These are phyloP conservation scores for Corynascus novoguineensis DNA, from an alignment of 495 filamentous ascomycete genomes.

Conservation along the genomic window DNA sequence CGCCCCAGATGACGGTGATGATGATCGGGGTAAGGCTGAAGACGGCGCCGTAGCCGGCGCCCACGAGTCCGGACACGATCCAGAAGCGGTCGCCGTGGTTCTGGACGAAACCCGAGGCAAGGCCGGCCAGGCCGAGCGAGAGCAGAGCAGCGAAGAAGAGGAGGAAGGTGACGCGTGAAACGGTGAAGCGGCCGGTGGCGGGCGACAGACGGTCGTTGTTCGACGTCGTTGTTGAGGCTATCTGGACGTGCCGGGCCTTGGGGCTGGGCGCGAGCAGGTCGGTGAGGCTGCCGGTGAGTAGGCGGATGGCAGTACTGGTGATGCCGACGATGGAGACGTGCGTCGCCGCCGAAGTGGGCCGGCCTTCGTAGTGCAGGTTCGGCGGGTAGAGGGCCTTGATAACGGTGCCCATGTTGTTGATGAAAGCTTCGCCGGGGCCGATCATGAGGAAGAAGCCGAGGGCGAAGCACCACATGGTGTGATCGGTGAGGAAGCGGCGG, in stretches of 20 bases:
- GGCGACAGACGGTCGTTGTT: neutral
- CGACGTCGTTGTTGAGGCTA: constrained; percentile 25
- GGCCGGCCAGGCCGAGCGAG: constrained; percentile 66
- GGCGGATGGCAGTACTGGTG: constrained; percentile 82
- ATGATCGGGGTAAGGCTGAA: constrained; percentile 89
- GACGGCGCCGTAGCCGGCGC: constrained; percentile 84
- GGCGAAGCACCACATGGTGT: constrained; percentile 92
- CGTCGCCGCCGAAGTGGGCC: constrained; percentile 66
- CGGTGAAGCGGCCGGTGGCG: constrained; percentile 35
- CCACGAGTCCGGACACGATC: constrained; percentile 71
- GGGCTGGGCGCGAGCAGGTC: constrained; percentile 77
- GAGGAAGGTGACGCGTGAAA: constrained; percentile 78
- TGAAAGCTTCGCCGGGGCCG: constrained; percentile 91
- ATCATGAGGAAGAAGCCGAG: constrained; percentile 89
- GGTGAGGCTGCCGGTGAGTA: constrained; percentile 77
- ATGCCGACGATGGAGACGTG: constrained; percentile 89
- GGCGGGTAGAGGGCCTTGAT: constrained; percentile 77
- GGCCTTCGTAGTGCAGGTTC: constrained; percentile 36
- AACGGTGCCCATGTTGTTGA: constrained; percentile 94
- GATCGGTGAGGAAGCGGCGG: constrained; percentile 71
- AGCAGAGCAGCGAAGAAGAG: constrained; percentile 68
- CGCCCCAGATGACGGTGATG: constrained; percentile 91
- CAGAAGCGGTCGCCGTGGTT: constrained; percentile 65
- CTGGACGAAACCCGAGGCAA: constrained; percentile 67
- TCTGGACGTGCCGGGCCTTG: constrained; percentile 36